A percentile compares a stretch with the other conserved stretches of the same genome.
phyloP scores from a whole-genome alignment of 2,329 filamentous ascomycete species.

The Juglanconis sp. region DNA sequence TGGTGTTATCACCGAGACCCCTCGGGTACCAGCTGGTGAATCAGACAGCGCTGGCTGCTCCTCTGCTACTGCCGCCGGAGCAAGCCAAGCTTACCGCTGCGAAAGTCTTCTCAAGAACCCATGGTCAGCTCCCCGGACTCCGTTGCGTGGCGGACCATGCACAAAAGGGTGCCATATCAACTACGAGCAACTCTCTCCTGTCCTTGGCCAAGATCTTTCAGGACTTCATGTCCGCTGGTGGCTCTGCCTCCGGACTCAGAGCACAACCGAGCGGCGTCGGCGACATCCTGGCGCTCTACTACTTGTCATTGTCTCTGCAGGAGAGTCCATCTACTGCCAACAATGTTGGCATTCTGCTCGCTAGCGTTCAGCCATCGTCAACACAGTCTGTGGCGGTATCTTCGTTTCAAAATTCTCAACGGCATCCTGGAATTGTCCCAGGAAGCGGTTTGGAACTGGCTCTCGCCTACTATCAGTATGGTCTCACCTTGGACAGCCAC shows the following conservation, averaged over 20 bases:
- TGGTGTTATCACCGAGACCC: constrained; percentile 57
- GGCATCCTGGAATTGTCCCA: constrained; percentile 74
- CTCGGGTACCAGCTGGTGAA: constrained; percentile 23
- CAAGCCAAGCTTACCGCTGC: constrained; percentile 78
- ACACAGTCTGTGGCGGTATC: constrained; percentile 29
- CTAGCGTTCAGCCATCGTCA: constrained; percentile 75
- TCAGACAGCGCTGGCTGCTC: constrained; percentile 43
- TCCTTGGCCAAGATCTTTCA: constrained; percentile 98
- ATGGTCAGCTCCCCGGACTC: constrained; percentile 74
- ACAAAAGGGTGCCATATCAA: constrained; percentile 78
- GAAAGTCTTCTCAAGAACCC: constrained; percentile 73
- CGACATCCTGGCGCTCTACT: constrained; percentile 92
- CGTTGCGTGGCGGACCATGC: constrained; percentile 67
- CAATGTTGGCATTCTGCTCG: constrained; percentile 95
- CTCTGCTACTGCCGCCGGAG: constrained; percentile 78
- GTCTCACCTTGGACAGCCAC: constrained; percentile 76
- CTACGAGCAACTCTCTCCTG: constrained; percentile 90
- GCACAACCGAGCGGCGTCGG: constrained; percentile 73
- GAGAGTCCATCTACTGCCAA: constrained; percentile 97
- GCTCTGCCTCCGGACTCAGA: constrained; percentile 49
- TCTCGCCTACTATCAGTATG: constrained; percentile 93
- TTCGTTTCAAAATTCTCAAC: constrained; percentile 29
- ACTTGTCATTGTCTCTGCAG: constrained; percentile 88
- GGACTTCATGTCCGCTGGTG: constrained; percentile 81
- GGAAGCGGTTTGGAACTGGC: constrained; percentile 87